These are phyloP conservation scores for Polygonum maritimum DNA, from an alignment of 148 eudicot species.

Conservation along the genomic window DNA sequence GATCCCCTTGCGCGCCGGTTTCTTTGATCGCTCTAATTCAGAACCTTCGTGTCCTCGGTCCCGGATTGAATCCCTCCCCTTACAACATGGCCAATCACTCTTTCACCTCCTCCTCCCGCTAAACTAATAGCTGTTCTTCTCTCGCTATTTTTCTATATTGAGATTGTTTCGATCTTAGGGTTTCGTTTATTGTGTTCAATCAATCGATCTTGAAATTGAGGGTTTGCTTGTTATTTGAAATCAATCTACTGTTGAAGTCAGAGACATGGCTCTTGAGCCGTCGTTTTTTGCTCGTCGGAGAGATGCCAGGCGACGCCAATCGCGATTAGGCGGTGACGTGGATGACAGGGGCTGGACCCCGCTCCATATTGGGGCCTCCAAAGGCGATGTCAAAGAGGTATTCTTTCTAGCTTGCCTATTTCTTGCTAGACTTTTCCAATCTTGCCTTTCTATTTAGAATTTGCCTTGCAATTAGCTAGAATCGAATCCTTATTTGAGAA, in stretches of 20 bases:
- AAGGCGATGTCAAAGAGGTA: conserved; percentile 64
- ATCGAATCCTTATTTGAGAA: not conserved
- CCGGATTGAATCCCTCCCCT: conserved; percentile 86
- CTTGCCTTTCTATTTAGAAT: not conserved
- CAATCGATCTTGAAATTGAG: not conserved
- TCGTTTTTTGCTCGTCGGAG: conserved; percentile 23
- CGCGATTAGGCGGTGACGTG: conserved; percentile 22
- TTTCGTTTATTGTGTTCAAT: not conserved
- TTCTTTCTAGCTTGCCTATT: not conserved
- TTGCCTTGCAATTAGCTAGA: not conserved
- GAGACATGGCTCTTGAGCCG: conserved; percentile 26
- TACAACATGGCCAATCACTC: conserved; percentile 60
- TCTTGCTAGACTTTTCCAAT: not conserved
- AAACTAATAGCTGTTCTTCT: conserved; percentile 13
- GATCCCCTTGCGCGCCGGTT: conserved; percentile 19
- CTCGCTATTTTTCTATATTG: conserved; percentile 4
- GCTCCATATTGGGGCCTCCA: conserved; percentile 63
- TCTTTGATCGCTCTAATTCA: conserved; percentile 23
- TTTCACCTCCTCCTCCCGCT: conserved; percentile 55
- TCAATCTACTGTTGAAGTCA: conserved; percentile 10
- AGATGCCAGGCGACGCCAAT: conserved; percentile 30
- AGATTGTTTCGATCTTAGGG: conserved; percentile 10
- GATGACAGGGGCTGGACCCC: conserved; percentile 87
- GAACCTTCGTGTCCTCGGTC: conserved; percentile 69
- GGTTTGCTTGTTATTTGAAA: conserved; percentile 9